These are phyloP conservation scores for Neurospora sp. DNA, from an alignment of 495 filamentous ascomycete species.

Conservation along the genomic window DNA sequence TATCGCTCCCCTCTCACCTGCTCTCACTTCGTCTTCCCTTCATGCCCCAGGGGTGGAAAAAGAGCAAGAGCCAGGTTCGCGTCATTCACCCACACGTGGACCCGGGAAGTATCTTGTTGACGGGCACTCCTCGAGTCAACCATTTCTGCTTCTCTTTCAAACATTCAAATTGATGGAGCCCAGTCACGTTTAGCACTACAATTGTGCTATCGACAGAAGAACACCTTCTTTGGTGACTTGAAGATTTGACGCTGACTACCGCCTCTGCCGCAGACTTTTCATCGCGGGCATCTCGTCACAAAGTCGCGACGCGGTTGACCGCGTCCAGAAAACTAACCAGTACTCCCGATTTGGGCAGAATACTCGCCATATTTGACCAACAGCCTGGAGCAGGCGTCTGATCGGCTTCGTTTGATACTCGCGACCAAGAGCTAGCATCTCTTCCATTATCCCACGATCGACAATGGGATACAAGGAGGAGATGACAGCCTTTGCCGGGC, in stretches of 20 bases:
- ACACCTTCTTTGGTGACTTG: not conserved
- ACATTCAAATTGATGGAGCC: not conserved
- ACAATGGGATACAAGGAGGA: conserved; percentile 6
- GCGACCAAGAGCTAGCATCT: not conserved
- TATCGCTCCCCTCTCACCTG: not conserved
- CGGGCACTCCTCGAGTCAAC: not conserved
- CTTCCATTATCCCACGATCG: not conserved
- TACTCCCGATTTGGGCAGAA: not conserved
- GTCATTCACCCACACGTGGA: not conserved
- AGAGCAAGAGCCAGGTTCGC: not conserved
- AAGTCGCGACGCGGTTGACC: not conserved
- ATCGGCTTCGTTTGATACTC: not conserved
- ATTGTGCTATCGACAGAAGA: not conserved
- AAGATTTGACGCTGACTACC: not conserved
- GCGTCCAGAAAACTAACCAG: not conserved
- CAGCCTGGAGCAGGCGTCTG: not conserved
- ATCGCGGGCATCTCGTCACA: not conserved
- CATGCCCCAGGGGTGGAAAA: not conserved
- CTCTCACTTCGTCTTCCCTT: not conserved
- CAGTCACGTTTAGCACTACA: not conserved
- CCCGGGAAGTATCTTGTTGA: not conserved
- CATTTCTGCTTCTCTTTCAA: not conserved
- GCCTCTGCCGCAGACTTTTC: not conserved
- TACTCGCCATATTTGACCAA: not conserved
- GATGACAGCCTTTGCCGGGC: conserved; percentile 1